These are phyloP conservation scores for Eucalyptus leucophloia DNA, from an alignment of 345 rosid species.

Conservation along the genomic window DNA sequence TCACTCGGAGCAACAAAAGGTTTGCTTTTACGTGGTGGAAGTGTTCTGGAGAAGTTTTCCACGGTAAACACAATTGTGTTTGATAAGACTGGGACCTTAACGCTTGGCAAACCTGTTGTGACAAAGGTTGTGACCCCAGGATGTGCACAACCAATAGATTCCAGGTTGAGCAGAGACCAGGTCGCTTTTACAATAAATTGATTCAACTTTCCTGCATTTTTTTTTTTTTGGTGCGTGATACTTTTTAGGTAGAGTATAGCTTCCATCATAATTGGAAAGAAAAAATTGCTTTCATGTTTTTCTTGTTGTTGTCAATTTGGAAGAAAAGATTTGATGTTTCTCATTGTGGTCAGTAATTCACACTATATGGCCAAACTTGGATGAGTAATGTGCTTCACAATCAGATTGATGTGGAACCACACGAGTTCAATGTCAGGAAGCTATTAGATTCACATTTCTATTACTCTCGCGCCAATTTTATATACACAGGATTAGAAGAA, in stretches of 20 bases:
- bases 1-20: constrained; percentile 95
- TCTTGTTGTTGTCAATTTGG: not conserved
- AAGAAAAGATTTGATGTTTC: not conserved
- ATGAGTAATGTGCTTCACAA: not conserved
- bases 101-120: constrained; percentile 87
- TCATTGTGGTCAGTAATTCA: not conserved
- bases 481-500: not conserved
- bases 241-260: not conserved
- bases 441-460: not conserved
- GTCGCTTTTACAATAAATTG: not conserved
- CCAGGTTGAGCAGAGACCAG: constrained; percentile 38
- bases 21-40: constrained; percentile 88
- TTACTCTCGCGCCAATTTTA: not conserved
- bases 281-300: not conserved
- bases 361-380: not conserved
- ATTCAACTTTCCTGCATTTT: not conserved
- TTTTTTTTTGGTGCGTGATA: not conserved
- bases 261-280: not conserved
- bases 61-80: constrained; percentile 68
- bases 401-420: not conserved
- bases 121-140: constrained; percentile 46
- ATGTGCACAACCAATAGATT: constrained; percentile 3
- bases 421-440: not conserved
- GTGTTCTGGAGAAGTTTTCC: constrained; percentile 83
- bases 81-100: constrained; percentile 94